These are phyloP conservation scores for Lobosporangium transversale DNA, from an alignment of 192 early-diverging fungal genomes.

Conservation along the genomic window DNA sequence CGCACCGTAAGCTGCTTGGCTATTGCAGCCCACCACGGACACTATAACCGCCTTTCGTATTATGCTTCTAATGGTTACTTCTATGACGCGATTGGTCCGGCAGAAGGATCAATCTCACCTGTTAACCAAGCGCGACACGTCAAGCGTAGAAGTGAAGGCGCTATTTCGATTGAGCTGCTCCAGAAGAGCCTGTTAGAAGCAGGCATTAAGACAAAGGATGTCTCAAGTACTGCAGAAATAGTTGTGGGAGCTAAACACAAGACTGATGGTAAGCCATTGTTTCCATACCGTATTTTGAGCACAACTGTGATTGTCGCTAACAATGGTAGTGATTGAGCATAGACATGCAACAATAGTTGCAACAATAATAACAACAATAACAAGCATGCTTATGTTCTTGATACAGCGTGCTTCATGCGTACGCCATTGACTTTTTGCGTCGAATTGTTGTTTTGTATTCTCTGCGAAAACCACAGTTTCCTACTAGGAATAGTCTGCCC, in stretches of 20 bases:
- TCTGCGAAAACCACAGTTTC: too few relatives aligned
- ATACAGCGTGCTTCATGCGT: too few relatives aligned
- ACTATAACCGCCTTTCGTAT: constrained; percentile 42
- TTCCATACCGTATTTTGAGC: too few relatives aligned
- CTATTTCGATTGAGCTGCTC: constrained; percentile 39
- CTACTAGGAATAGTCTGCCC: too few relatives aligned
- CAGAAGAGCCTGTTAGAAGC: constrained; percentile 32
- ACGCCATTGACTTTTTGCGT: too few relatives aligned
- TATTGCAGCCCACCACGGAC: constrained; percentile 39
- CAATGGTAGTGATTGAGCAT: too few relatives aligned
- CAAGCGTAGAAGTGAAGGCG: constrained; percentile 42
- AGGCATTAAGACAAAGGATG: constrained; percentile 3
- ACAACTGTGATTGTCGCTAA: too few relatives aligned
- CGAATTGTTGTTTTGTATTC: too few relatives aligned
- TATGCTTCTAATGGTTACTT: constrained; percentile 18
- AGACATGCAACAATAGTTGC: too few relatives aligned
- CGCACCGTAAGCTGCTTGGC: constrained; percentile 51
- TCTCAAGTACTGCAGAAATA: background rate
- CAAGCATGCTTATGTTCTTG: too few relatives aligned
- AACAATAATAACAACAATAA: too few relatives aligned
- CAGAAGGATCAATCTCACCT: constrained; percentile 42
- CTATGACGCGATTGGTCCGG: constrained; percentile 33
- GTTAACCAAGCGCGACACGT: constrained; percentile 41
- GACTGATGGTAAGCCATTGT: constrained; percentile 8
- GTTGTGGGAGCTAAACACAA: constrained; percentile 6